Base-by-base conservation (phyloP, 768 basidiomycete species). In the Suillus lakei region DNA sequence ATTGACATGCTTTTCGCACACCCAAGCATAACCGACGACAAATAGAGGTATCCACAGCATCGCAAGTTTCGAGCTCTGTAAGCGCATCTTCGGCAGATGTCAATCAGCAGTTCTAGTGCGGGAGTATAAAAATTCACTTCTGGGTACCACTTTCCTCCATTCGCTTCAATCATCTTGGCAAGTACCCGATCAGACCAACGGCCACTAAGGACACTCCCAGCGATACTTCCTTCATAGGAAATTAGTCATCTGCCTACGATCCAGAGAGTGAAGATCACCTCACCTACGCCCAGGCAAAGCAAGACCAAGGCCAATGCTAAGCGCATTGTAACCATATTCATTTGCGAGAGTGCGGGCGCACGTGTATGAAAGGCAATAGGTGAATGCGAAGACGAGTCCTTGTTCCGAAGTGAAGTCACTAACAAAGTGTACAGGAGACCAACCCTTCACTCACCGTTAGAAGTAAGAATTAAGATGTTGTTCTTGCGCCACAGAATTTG, bases 21-120 rank as follows among this genome's bases (percentile, higher is more conserved):
- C 82, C 95, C 94, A 96, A 5, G 86, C 94, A 71, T 91, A 92
- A 0, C 83, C 88, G 43, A 92, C 66, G 39, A 90, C 83, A 15
- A 84, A 83, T 0, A 82, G 83, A 9, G 95, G 90, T 58, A 85
- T 53, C 71, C 68, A 76, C 16, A 86, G 70, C 74, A 93, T 83
- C 15, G 85, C 87, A 15, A 81, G 69, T 30, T 83, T 80, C 0
- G 88, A 87, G 69, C 89, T 90, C 71, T 84, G 80, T 32, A 95
- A 74, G 5, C 92, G 88, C 87, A 92, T 91, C 91, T 92, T 68
- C n/a, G 60, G 28, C 21, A 30, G 38, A 32, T 10, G 28, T 16
- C 67, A 64, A 55, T 7, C 30, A 54, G 8, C 7, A 30, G 28
- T 15, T 9, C n/a, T 34, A 39, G 28, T 38, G 48, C 9, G 18